Percentiles rank a stretch among this genome's conserved stretches.
Evolutionary conservation across 371 early-diverging fungal species (phyloP).

Genomic region (Mortierella polycephala): DNA sequence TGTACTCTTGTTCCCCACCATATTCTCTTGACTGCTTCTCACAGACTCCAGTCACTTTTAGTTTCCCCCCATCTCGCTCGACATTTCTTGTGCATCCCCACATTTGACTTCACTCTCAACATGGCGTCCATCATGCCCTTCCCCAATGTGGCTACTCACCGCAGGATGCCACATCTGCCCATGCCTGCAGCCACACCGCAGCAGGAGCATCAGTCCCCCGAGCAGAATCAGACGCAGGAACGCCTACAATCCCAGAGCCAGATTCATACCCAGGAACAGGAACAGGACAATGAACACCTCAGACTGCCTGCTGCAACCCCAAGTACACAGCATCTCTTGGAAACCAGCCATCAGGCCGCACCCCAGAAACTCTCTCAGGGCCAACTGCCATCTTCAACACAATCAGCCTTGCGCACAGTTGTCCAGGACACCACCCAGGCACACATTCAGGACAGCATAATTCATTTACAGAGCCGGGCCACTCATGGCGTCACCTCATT

Average conservation of each 20-base stretch:
- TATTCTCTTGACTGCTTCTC: no score
- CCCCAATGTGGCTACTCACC: slow-evolving; percentile 47
- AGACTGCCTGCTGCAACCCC: slow-evolving; percentile 9
- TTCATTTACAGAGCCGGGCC: no score
- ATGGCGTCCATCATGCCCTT: slow-evolving; percentile 54
- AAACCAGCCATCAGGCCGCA: slow-evolving; percentile 4
- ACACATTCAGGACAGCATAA: background rate
- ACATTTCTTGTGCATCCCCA: no score
- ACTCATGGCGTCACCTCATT: background rate
- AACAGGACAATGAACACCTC: slow-evolving; percentile 7
- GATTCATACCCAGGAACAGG: slow-evolving; percentile 16
- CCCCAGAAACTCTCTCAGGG: background rate
- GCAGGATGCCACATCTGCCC: slow-evolving; percentile 43
- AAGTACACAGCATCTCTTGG: slow-evolving; percentile 12
- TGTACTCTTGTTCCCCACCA: no score
- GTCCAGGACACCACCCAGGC: slow-evolving; percentile 14
- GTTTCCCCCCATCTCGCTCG: no score
- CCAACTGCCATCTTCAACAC: background rate
- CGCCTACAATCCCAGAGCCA: slow-evolving; percentile 12
- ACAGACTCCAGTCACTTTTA: no score
- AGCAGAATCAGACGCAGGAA: slow-evolving; percentile 12
- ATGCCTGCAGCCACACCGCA: slow-evolving; percentile 10
- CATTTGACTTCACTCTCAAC: background rate
- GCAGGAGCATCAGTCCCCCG: background rate
- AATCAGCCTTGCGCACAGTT: background rate